phyloP scores from a whole-genome alignment of 352 stramenopile genomes.

The Phytophthora brassicae region DNA sequence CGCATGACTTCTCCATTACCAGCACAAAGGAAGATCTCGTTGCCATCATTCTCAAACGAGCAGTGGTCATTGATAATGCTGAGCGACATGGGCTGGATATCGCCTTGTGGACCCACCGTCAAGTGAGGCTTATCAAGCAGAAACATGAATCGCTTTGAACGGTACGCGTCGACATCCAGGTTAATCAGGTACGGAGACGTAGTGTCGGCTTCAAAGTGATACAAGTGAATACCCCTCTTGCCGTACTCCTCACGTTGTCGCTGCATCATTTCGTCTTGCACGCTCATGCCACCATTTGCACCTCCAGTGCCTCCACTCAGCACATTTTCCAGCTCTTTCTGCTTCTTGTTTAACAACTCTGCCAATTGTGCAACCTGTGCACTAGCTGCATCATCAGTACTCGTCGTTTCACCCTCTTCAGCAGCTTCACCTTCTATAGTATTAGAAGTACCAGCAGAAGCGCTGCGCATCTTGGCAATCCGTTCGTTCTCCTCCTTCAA shows the following conservation, averaged over 20 bases:
- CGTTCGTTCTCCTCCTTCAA: conserved; percentile 83
- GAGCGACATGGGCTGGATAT: conserved; percentile 93
- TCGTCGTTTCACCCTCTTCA: conserved; percentile 18
- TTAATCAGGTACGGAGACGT: conserved; percentile 91
- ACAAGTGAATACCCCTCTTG: conserved; percentile 87
- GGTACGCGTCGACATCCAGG: conserved; percentile 93
- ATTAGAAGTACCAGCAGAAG: conserved; percentile 16
- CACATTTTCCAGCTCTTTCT: conserved; percentile 72
- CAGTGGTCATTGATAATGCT: conserved; percentile 90
- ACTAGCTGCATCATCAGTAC: conserved; percentile 30
- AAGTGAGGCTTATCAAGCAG: conserved; percentile 65
- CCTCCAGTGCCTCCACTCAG: conserved; percentile 51
- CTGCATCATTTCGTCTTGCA: conserved; percentile 87
- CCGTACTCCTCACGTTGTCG: conserved; percentile 90
- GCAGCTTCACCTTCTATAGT: conserved; percentile 1
- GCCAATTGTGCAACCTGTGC: conserved; percentile 60
- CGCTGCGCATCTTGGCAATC: conserved; percentile 62
- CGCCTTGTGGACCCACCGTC: conserved; percentile 68
- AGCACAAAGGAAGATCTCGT: conserved; percentile 55
- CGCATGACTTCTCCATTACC: conserved; percentile 86
- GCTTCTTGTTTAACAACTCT: conserved; percentile 67
- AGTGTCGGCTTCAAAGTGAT: conserved; percentile 88
- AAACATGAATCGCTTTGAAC: conserved; percentile 93
- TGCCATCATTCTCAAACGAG: conserved; percentile 55
- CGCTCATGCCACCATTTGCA: conserved; percentile 41